phyloP scores from a whole-genome alignment of 192 early-diverging fungal genomes.

The Backusella tuberculispora region DNA sequence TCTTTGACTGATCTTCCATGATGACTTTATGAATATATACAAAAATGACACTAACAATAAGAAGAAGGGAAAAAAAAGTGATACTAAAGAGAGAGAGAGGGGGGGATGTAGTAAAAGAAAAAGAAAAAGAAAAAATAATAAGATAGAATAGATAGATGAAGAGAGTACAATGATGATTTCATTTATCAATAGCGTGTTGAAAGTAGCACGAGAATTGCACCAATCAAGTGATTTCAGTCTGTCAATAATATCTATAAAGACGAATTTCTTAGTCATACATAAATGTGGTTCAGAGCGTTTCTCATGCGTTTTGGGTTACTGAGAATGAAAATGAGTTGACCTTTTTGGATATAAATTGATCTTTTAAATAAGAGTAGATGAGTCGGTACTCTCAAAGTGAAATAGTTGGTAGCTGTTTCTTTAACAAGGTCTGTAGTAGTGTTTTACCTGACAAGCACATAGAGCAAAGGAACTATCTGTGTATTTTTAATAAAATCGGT shows the following conservation, averaged over 20 bases:
- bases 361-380: no score
- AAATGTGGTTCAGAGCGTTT: no score
- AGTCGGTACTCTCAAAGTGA: no score
- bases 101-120: not conserved
- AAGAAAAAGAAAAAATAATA: not conserved
- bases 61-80: no score
- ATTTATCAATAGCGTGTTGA: constrained; percentile 9
- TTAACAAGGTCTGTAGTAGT: no score
- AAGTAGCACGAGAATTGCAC: constrained; percentile 7
- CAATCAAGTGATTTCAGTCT: not conserved
- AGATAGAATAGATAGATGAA: not conserved
- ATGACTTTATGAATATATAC: not conserved
- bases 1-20: constrained; percentile 8
- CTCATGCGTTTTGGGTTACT: no score
- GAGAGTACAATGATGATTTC: constrained; percentile 11
- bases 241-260: constrained; percentile 3
- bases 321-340: no score
- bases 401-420: no score
- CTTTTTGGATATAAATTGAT: no score
- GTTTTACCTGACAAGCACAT: no score
- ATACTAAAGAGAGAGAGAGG: not conserved
- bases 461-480: no score
- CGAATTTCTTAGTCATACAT: constrained; percentile 6
- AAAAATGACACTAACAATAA: not conserved
- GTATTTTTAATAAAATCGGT: no score